Base-by-base conservation (phyloP, 2,329 filamentous ascomycete species). In the Alternaria triticimaculans region DNA sequence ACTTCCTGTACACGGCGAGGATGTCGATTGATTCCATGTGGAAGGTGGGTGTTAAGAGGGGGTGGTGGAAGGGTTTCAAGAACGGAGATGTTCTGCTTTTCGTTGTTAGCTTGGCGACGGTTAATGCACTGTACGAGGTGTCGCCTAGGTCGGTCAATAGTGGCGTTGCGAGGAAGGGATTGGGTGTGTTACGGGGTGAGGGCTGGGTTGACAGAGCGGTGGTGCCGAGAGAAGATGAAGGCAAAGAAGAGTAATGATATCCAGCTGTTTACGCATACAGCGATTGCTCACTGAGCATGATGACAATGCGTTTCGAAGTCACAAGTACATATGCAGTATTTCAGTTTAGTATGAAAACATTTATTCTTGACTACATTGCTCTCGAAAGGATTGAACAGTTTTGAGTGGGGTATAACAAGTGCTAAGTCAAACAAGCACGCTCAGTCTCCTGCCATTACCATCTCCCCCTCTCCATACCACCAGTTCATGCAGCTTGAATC, bases 11-110 rank as follows among this genome's bases (percentile, higher is more conserved):
- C 80, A 90, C 88, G 67, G 88, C 92, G 28, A 87, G 94, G 3
- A 83, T 90, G n/a, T 93, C 91, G 63, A 84, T 97, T 28, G 92
- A 97, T 77, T 92, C 89, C 41, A 80, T 94, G 49, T 98, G 94
- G 93, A 97, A 97, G 83, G 93, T 97, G 0, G 94, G 94, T n/a
- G 88, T 92, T 59, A 98, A 98, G 88, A 85, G 90, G 33, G 87
- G 93, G 2, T 93, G 93, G 89, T 97, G 95, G 93, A 89, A 87
- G 68, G 92, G 92, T 11, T 86, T 96, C 77, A 88, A 87, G 72
- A 92, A 92, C 41, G 94, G 94, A 0, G 95, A 98, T 80, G 88
- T 97, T 6, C 87, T 91, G 82, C 83, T 98, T 4, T 94, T 98
- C 75, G 91, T 95, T 15, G 80, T 89, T 18, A 92, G 93, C 51